Conservation (phyloP, 306 rosid genomes). For the Rosa multiflora region DNA sequence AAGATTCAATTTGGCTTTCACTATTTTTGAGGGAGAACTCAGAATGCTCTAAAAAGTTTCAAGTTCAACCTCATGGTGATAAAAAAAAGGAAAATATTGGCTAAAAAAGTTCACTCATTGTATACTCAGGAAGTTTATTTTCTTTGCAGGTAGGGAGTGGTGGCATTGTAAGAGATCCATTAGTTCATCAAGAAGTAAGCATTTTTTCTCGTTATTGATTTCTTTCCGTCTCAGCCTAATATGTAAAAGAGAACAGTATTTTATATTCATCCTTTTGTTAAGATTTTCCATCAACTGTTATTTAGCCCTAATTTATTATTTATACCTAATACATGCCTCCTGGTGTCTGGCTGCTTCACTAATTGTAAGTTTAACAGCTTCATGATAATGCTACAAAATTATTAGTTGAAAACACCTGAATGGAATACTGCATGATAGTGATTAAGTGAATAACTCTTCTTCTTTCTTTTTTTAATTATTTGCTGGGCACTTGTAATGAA, state of each 20-base stretch:
- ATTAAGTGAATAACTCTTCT: neutral
- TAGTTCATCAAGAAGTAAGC: conserved; percentile 50
- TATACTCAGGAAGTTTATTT: neutral
- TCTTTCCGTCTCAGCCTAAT: neutral
- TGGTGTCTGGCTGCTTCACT: neutral
- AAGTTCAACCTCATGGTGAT: neutral
- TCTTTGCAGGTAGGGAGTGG: conserved; percentile 53
- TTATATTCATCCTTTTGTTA: neutral
- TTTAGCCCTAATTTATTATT: neutral
- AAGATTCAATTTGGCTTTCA: neutral
- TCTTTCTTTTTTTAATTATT: neutral
- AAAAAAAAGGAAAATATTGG: neutral
- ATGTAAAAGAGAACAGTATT: neutral
- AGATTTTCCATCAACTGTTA: neutral
- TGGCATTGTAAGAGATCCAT: conserved; percentile 53
- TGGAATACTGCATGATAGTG: neutral
- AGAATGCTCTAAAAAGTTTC: neutral
- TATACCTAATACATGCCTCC: neutral
- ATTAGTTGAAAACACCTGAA: neutral
- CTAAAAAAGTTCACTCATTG: neutral
- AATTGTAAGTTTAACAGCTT: neutral
- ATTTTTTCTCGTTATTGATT: neutral
- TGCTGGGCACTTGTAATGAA: neutral
- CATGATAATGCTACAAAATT: neutral
- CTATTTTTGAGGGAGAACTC: neutral